Evolutionary conservation across 495 filamentous ascomycete species (phyloP).

Genomic region (Hypoxylon fuscum): DNA sequence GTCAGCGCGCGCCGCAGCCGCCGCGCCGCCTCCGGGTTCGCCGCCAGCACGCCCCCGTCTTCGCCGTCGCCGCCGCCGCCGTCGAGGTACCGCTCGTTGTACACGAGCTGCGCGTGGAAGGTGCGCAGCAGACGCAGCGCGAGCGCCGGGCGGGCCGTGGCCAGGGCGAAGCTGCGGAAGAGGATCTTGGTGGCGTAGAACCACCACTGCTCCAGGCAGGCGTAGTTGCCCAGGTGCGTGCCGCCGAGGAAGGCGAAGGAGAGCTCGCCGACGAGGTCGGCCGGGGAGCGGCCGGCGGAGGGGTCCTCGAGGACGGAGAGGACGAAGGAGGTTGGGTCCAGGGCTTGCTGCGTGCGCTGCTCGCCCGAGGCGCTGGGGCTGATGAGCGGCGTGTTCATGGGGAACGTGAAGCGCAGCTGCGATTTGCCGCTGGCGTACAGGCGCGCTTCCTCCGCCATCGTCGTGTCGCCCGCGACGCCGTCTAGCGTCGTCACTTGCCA

Average conservation of each 20-base stretch:
- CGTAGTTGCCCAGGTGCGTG: slow-evolving; percentile 81
- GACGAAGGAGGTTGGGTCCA: slow-evolving; percentile 49
- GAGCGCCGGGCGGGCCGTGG: slow-evolving; percentile 63
- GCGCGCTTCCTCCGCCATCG: slow-evolving; percentile 49
- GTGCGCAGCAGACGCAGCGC: slow-evolving; percentile 67
- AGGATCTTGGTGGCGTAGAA: slow-evolving; percentile 71
- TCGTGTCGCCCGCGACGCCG: slow-evolving; percentile 40
- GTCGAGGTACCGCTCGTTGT: slow-evolving; percentile 72
- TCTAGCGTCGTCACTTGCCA: slow-evolving; percentile 64
- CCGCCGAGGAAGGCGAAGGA: slow-evolving; percentile 87
- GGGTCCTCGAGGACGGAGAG: slow-evolving; percentile 30
- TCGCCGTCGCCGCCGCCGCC: too few species aligned
- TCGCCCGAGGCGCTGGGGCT: slow-evolving; percentile 72
- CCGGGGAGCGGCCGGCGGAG: slow-evolving; percentile 22
- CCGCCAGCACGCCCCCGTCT: slow-evolving; percentile 62
- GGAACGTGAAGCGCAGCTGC: slow-evolving; percentile 61
- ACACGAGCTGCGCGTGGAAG: slow-evolving; percentile 74
- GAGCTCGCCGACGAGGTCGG: slow-evolving; percentile 81
- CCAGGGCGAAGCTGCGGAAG: slow-evolving; percentile 72
- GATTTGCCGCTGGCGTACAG: slow-evolving; percentile 49
- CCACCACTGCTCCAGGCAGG: slow-evolving; percentile 91
- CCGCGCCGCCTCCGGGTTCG: slow-evolving; percentile 48
- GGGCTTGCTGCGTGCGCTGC: slow-evolving; percentile 54
- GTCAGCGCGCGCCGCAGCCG: slow-evolving; percentile 50
- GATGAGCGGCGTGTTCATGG: slow-evolving; percentile 69